Evolutionary conservation across 2,329 filamentous ascomycete species (phyloP).

Genomic region (Aspergillus fumigatus): DNA sequence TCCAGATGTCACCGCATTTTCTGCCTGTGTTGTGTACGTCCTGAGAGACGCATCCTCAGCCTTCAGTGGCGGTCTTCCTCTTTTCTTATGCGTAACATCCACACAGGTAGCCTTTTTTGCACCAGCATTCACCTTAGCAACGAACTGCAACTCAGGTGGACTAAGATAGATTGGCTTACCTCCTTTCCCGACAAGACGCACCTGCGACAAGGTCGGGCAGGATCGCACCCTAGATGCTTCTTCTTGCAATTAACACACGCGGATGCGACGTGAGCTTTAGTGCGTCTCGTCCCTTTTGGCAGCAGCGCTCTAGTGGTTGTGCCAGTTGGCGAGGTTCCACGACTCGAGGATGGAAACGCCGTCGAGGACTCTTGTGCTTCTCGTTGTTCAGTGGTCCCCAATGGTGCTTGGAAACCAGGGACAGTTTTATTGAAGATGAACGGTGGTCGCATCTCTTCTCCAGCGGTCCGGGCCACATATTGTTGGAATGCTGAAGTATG

Average conservation of each 20-base stretch:
- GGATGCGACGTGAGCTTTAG: constrained; percentile 46
- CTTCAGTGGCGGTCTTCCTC: constrained; percentile 41
- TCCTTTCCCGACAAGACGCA: constrained; percentile 45
- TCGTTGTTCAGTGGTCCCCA: constrained; percentile 17
- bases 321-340: constrained; percentile 19
- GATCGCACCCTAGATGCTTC: constrained; percentile 45
- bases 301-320: constrained; percentile 23
- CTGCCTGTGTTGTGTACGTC: constrained; percentile 26
- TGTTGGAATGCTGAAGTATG: constrained; percentile 14
- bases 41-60: constrained; percentile 38
- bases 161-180: constrained; percentile 27
- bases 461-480: constrained; percentile 10
- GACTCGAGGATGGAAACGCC: constrained; percentile 22
- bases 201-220: constrained; percentile 42
- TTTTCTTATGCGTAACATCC: constrained; percentile 46
- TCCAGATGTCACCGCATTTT: constrained; percentile 20
- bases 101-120: constrained; percentile 36
- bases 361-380: constrained; percentile 16
- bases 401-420: constrained; percentile 13
- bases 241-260: constrained; percentile 48
- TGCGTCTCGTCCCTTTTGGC: constrained; percentile 40
- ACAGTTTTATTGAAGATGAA: constrained; percentile 17
- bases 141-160: neutral
- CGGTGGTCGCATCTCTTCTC: constrained; percentile 14
- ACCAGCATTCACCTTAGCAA: neutral